Percentiles rank a stretch among this genome's conserved stretches.
Conservation (phyloP, 2,329 filamentous ascomycete species). For the Penicillium sp. region DNA sequence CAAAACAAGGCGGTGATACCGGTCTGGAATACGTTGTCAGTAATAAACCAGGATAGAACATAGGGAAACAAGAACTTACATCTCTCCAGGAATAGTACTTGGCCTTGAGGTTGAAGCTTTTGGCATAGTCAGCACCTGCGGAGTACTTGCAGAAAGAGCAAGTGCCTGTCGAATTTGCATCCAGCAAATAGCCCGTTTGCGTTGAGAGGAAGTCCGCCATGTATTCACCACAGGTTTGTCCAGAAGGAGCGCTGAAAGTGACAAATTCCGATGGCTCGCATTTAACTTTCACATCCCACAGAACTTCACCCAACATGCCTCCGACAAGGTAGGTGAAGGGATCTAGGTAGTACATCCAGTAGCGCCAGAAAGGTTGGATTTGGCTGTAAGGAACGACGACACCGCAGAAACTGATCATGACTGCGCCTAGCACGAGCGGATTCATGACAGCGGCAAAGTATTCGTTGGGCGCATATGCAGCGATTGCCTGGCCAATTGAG, state of each 20-base stretch:
- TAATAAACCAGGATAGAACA: not conserved
- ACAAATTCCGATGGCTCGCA: conserved; percentile 41
- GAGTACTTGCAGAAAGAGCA: conserved; percentile 41
- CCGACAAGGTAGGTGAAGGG: conserved; percentile 51
- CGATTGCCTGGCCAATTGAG: conserved; percentile 53
- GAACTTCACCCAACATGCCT: conserved; percentile 41
- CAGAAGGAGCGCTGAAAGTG: conserved; percentile 32
- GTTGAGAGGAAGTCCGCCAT: conserved; percentile 38
- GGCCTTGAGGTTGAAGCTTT: conserved; percentile 38
- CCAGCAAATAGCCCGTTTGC: conserved; percentile 36
- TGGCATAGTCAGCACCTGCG: conserved; percentile 40
- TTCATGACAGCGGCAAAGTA: conserved; percentile 63
- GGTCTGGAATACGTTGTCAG: conserved; percentile 29
- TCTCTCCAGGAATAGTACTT: conserved; percentile 45
- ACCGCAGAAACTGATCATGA: conserved; percentile 45
- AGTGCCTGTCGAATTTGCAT: conserved; percentile 31
- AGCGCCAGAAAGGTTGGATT: conserved; percentile 48
- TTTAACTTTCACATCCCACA: conserved; percentile 46
- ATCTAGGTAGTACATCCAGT: conserved; percentile 51
- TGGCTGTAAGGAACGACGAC: conserved; percentile 44
- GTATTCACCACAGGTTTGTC: conserved; percentile 41
- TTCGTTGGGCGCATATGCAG: conserved; percentile 64
- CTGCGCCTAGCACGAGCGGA: conserved; percentile 57
- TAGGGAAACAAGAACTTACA: conserved; percentile 28
- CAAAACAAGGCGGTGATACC: conserved; percentile 52